phyloP scores from a whole-genome alignment of 2,329 filamentous ascomycete species.

The Cryphonectria nitschkei region DNA sequence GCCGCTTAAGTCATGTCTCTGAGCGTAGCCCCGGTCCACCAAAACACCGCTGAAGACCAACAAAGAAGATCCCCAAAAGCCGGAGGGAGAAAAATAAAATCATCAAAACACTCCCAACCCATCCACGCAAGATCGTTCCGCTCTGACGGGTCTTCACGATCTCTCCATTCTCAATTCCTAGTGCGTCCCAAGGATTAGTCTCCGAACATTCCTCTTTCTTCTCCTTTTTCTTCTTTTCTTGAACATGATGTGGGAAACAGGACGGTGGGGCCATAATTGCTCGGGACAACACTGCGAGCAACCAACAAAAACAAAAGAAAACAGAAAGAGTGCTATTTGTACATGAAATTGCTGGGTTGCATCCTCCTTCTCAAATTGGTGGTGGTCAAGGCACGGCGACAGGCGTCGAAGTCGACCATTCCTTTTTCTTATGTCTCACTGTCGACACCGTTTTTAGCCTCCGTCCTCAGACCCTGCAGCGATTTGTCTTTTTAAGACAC shows the following conservation, averaged over 20 bases:
- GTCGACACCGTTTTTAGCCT: conserved; percentile 26
- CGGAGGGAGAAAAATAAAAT: background rate
- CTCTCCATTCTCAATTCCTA: conserved; percentile 27
- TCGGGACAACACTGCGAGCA: conserved; percentile 22
- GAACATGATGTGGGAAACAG: conserved; percentile 18
- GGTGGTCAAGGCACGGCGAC: conserved; percentile 5
- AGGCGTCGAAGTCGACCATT: background rate
- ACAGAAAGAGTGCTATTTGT: conserved; percentile 10
- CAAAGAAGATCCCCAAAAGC: background rate
- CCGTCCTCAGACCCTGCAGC: conserved; percentile 18
- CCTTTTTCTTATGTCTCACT: conserved; percentile 26
- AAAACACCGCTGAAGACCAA: conserved; percentile 2
- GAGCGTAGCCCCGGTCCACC: conserved; percentile 1
- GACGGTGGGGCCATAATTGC: conserved; percentile 17
- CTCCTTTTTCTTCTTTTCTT: background rate
- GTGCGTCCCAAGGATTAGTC: conserved; percentile 28
- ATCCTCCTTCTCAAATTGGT: background rate
- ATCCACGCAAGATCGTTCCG: background rate
- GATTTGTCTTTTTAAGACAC: conserved; percentile 23
- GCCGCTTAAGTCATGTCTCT: background rate
- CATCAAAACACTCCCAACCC: background rate
- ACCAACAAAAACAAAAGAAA: conserved; percentile 10
- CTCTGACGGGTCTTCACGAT: background rate
- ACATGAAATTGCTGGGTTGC: conserved; percentile 11
- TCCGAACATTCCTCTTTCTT: conserved; percentile 12